Evolutionary conservation across 2,329 filamentous ascomycete genomes (phyloP), one percentile per base, ranked within the genome.

Genomic region (Malbranchea cinnamomea): DNA sequence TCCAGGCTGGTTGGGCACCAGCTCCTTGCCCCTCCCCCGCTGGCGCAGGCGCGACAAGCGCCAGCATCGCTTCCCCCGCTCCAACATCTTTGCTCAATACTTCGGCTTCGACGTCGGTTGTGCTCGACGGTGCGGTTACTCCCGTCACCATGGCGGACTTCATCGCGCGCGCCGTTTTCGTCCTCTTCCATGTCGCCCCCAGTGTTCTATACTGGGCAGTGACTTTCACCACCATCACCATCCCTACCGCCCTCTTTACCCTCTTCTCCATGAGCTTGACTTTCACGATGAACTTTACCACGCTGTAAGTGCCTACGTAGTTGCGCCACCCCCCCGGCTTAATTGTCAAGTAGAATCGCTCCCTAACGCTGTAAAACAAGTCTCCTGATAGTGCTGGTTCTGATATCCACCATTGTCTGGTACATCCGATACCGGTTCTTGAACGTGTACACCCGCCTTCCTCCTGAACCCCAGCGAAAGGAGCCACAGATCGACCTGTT

Each of bases 271-370:
- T 83, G 40, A 94, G 81, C 54, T 63, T 92, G 62, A 98, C 89
- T 0, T 82, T 98, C 48, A 98, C 89, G 7, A 91, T 98, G 85
- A 95, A 95, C 52, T 87, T 89, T 44, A 95, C 87, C 12, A 98
- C 89, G 11, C 57, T 98, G 74, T 91, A 72, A 50, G 74, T 46
- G n/a, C n/a, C n/a, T n/a, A n/a, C n/a, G n/a, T n/a, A n/a, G 17
- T 14, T 29, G 26, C 30, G 19, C 2, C 9, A 14, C 23, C 25
- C 10, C 25, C 21, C 13, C 13, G 14, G 14, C 28, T 21, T 12
- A 2, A 11, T 40, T n/a, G n/a, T n/a, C n/a, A n/a, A n/a, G n/a
- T n/a, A n/a, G n/a, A n/a, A n/a, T n/a, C n/a, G n/a, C n/a, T n/a
- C n/a, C 19, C 20, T 33, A 26, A 30, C 11, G 3, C 17, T 18